These are phyloP conservation scores for Mollisiaceae sp. DNA, from an alignment of 2,329 filamentous ascomycete species.

Conservation along the genomic window DNA sequence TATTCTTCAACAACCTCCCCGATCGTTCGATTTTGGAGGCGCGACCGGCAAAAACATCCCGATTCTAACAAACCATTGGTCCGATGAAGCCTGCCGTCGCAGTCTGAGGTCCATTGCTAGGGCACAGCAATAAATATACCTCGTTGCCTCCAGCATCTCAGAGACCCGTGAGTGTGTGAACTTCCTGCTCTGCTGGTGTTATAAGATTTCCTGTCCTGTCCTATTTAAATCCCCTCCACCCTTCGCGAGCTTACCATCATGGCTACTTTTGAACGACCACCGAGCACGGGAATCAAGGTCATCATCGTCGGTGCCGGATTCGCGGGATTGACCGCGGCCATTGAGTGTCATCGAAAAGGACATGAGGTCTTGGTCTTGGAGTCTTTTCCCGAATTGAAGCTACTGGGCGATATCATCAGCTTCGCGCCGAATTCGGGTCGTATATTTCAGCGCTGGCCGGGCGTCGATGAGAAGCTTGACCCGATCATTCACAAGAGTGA, in stretches of 20 bases:
- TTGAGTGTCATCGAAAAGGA: slow-evolving; percentile 65
- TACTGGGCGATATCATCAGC: slow-evolving; percentile 55
- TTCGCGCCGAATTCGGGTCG: slow-evolving; percentile 62
- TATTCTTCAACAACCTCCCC: slow-evolving; percentile 6
- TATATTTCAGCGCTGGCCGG: slow-evolving; percentile 61
- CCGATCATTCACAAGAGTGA: slow-evolving; percentile 52
- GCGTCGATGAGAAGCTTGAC: slow-evolving; percentile 53
- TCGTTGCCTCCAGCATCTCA: not conserved
- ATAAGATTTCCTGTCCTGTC: slow-evolving; percentile 5
- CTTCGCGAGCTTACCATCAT: slow-evolving; percentile 15
- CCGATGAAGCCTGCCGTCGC: not conserved
- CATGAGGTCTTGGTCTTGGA: slow-evolving; percentile 58
- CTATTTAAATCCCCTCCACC: not conserved
- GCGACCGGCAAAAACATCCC: not conserved
- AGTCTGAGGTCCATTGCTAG: not conserved
- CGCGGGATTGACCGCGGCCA: slow-evolving; percentile 63
- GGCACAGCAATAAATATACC: slow-evolving; percentile 1
- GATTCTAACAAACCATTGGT: not conserved
- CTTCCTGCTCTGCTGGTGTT: not conserved
- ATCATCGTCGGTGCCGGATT: slow-evolving; percentile 62
- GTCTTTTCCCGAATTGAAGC: slow-evolving; percentile 50
- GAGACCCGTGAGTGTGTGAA: not conserved
- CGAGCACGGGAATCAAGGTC: slow-evolving; percentile 52
- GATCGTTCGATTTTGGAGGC: not conserved
- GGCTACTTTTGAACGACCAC: slow-evolving; percentile 47